Conservation (phyloP, 371 early-diverging fungal species). For the Lichtheimia ornata region DNA sequence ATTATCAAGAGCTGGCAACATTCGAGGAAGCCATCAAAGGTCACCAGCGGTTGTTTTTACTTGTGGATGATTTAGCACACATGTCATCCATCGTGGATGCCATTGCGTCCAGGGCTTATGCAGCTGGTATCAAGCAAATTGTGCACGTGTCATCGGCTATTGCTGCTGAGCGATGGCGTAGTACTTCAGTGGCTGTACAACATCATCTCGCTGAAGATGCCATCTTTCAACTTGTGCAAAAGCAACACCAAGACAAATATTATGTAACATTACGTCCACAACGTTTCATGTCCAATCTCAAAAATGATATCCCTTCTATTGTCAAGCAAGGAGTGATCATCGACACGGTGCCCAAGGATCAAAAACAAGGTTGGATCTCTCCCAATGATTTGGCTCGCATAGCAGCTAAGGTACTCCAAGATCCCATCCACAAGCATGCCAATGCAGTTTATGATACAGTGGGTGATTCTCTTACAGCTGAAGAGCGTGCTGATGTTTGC, state of each 20-base stretch:
- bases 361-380: conserved; percentile 13
- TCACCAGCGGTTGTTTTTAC: conserved; percentile 16
- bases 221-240: too few species aligned
- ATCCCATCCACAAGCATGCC: conserved; percentile 21
- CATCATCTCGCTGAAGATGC: conserved; percentile 5
- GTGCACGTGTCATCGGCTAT: conserved; percentile 15
- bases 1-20: conserved; percentile 10
- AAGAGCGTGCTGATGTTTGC: conserved; percentile 16
- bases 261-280: conserved; percentile 36
- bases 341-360: conserved; percentile 10
- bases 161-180: conserved; percentile 6
- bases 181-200: neutral
- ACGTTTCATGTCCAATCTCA: conserved; percentile 31
- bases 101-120: conserved; percentile 15
- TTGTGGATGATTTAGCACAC: conserved; percentile 9
- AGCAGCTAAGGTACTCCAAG: conserved; percentile 12
- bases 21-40: conserved; percentile 15
- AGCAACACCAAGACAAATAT: neutral
- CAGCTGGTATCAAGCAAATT: conserved; percentile 18
- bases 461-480: conserved; percentile 8
- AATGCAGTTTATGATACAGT: conserved; percentile 20
- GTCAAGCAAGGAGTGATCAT: conserved; percentile 1
- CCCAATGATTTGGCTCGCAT: conserved; percentile 18
- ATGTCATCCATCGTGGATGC: neutral
- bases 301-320: neutral